Evolutionary conservation across 2,329 filamentous ascomycete species (phyloP), one percentile per base, ranked within the genome.

Genomic region (Trichoderma breve): DNA sequence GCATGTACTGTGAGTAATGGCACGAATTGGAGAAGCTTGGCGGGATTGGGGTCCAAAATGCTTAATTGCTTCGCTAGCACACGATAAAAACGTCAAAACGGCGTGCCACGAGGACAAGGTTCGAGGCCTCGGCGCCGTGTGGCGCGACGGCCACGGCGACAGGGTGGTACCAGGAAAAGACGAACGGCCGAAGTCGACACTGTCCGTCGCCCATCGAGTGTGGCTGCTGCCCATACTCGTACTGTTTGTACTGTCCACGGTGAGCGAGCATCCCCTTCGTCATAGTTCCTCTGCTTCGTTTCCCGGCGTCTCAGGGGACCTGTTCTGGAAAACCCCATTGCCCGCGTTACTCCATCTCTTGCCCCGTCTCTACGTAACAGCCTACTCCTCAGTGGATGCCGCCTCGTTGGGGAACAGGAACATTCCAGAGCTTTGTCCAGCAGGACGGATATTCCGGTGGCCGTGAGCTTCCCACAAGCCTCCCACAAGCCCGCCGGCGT

Each of bases 71-170:
- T 60, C 26, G 51, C 9, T 68, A 58, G 64, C 69, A 66, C 47
- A 47, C 63, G 30, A 68, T 36, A 15, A 24, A 39, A 28, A 60
- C 71, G 67, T 62, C 67, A 53, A 63, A 36, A 71, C 71, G 61
- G 39, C 66, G 67, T 66, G 60, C 67, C 71, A 71, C 67, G 61
- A 32, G 32, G 53, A 53, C 58, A 71, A 68, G 67, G 69, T 67
- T 67, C 39, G 55, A 67, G 68, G 72, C 39, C 72, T 60, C 62
- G 57, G 62, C 72, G 72, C 69, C 69, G 32, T 28, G 70, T 73
- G 72, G 68, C 62, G 68, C 58, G 62, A 30, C 57, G 65, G 63
- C 63, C 53, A 71, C 24, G 43, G 60, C 26, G 47, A 30, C 43
- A 39, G 61, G 69, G 53, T 55, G 57, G 43, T 36, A 26, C 58